A percentile compares a stretch with the other conserved stretches of the same genome.
phyloP scores from a whole-genome alignment of 805 yeast species.

The Danielozyma ontarioensis region DNA sequence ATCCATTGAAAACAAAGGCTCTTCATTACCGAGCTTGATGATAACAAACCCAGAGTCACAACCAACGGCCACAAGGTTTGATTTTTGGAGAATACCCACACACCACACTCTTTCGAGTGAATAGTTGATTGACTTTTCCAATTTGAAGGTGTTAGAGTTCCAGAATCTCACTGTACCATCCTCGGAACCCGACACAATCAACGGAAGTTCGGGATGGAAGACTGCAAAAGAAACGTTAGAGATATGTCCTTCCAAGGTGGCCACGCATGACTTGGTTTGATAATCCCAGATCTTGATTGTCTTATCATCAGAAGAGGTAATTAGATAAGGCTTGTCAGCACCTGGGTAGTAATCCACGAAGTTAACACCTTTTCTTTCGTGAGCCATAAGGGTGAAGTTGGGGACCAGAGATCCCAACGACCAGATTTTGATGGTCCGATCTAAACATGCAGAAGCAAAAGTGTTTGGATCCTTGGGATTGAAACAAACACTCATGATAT shows the following conservation, averaged over 20 bases:
- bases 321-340: constrained; percentile 93
- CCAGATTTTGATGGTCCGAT: constrained; percentile 96
- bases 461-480: constrained; percentile 97
- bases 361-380: constrained; percentile 90
- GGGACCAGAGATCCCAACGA: constrained; percentile 82
- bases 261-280: constrained; percentile 93
- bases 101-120: constrained; percentile 98
- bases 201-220: constrained; percentile 96
- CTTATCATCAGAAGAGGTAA: constrained; percentile 87
- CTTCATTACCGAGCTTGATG: constrained; percentile 86
- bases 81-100: constrained; percentile 62
- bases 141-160: constrained; percentile 90
- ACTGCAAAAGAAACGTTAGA: constrained; percentile 95
- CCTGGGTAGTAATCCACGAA: constrained; percentile 96
- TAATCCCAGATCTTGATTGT: constrained; percentile 93
- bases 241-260: constrained; percentile 89
- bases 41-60: constrained; percentile 93
- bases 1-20: constrained; percentile 91
- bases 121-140: constrained; percentile 86
- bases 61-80: constrained; percentile 84
- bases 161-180: constrained; percentile 92
- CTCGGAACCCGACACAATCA: constrained; percentile 93
- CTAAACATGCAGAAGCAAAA: constrained; percentile 95
- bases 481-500: constrained; percentile 89
- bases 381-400: constrained; percentile 87